Evolutionary conservation across 306 rosid genomes (phyloP).

Genomic region (Comarum palustre): DNA sequence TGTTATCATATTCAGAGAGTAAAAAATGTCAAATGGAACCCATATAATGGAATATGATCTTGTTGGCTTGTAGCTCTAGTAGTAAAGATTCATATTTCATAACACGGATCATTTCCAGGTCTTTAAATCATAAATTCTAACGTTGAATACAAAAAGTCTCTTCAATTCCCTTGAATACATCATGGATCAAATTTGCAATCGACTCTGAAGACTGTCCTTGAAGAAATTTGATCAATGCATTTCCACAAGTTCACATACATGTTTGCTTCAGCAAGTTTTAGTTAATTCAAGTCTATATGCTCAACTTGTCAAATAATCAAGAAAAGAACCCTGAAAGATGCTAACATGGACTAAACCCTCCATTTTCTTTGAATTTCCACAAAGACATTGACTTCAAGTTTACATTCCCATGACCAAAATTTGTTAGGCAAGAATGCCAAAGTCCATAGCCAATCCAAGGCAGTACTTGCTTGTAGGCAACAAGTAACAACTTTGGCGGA

Average conservation of each 20-base stretch:
- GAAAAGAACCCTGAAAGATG: background rate
- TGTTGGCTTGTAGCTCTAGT: background rate
- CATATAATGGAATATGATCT: background rate
- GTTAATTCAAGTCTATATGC: background rate
- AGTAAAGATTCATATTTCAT: background rate
- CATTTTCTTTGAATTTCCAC: conserved; percentile 20
- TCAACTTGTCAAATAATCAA: conserved; percentile 25
- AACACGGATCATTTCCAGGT: too few species aligned
- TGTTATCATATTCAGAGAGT: background rate
- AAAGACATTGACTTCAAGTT: conserved; percentile 16
- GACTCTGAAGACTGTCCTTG: background rate
- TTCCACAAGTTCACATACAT: background rate
- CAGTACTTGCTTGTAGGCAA: background rate
- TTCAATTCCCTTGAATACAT: background rate
- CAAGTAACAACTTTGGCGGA: background rate
- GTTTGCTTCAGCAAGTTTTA: background rate
- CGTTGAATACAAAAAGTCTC: background rate
- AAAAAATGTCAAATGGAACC: background rate
- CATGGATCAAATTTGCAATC: background rate
- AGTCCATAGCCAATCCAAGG: conserved; percentile 2
- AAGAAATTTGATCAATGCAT: background rate
- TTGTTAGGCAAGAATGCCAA: conserved; percentile 16
- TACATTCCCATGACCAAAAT: conserved; percentile 20
- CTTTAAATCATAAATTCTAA: background rate
- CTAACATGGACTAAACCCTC: background rate